Base-by-base conservation (phyloP, 2,329 filamentous ascomycete genomes). In the Drechslerella stenobrocha region DNA sequence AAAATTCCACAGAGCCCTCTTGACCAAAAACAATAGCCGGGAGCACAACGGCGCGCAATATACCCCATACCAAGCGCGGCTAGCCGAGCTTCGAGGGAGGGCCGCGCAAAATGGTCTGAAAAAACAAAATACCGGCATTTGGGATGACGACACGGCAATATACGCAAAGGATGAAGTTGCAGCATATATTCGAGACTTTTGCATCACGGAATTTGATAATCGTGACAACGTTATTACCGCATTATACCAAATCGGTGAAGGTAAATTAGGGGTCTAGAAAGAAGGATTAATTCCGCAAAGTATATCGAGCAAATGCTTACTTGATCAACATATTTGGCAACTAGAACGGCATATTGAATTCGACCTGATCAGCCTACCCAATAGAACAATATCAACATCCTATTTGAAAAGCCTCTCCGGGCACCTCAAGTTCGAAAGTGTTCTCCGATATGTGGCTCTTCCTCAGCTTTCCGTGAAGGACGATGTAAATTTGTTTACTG, bases 391-490 rank as follows among this genome's bases (percentile, higher is more conserved):
- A 42, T 42, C 37, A 20, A 42, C 37, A 20, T 42, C 37, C 18
- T 42, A 42, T 18, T 42, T 42, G 15, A 42, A 42, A 9, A 42
- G 37, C 37, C 22, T 42, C 4, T 42, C 37, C 2, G 37, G 37
- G 3, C 37, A 42, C 22, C 37, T 42, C 8, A 42, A 42, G 22
- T 42, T 42, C 22, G 37, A 42, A 20, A 42, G 18, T 18, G 37
- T 42, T 5, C 37, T 42, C 4, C 37, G 37, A 42, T 42, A 42
- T 20, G 37, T 42, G 3, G 37, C 37, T 18, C 37, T 42, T 18
- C 37, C 37, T 42, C 37, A 42, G 15, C 37, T 42, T 18, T 42
- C 37, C 8, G 37, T 42, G 13, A 42, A 42, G 37, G 37, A 42
- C 9, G 37, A 42, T 42, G 22, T 42, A 13, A 18, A 42, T 7